Evolutionary conservation across 495 filamentous ascomycete genomes (phyloP), one percentile per base, ranked within the genome.

Genomic region (Penicillium cosmopolitanum): DNA sequence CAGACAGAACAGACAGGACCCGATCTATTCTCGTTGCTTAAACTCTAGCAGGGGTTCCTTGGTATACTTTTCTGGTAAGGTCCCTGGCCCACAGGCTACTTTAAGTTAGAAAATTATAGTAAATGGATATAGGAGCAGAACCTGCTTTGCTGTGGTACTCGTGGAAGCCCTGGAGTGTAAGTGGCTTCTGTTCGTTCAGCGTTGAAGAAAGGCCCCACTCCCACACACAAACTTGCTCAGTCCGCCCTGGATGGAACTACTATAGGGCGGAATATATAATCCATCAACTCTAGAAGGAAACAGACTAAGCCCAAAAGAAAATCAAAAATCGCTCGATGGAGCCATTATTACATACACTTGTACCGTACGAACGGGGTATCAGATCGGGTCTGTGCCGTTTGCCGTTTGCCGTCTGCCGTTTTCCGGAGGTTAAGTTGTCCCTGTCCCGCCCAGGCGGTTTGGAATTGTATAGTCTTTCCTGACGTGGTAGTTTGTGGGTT

Each of bases 321-420:
- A 40, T 40, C 36, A 11, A 40, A 6, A 40, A 40, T 40, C 23
- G 15, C 36, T 40, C 36, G 5, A 40, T 40, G 23, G 23, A 23
- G 43, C 12, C 12, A 46, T 9, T 18, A 46, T 46, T 31, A 31
- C 28, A 31, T 40, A 40, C 28, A 40, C 36, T 40, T 4, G 15
- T 40, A 40, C 36, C 36, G 36, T 40, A 40, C 15, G 36, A 15
- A 40, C 11, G 36, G 12, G 36, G 46, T n/a, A 16, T 44, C 42
- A 44, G 42, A 16, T 48, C 21, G 46, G 46, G 21, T 48, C 19
- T 48, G 46, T 48, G 46, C 46, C 46, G 46, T 44, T 38, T 38
- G 36, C 36, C 36, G 28, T 31, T 8, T 31, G 28, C 28, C 28
- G 15, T 46, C 43, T 46, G 43, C 43, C 43, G 46, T 48, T 48